These are phyloP conservation scores for Ophidiomyces ophidiicola DNA, from an alignment of 2,329 filamentous ascomycete species.

Conservation along the genomic window DNA sequence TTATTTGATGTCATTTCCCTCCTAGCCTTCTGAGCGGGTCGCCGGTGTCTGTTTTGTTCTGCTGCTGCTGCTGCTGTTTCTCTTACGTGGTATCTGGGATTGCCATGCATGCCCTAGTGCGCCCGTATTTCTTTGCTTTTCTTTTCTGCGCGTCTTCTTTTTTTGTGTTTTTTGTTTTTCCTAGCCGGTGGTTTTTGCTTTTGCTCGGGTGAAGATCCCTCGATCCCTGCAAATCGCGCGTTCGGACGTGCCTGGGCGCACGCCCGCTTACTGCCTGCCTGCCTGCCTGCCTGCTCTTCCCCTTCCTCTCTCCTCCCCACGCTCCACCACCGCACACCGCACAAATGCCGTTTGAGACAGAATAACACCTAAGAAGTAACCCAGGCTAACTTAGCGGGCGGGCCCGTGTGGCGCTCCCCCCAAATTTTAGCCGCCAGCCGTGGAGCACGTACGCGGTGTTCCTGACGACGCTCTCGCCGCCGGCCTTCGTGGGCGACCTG, in stretches of 20 bases:
- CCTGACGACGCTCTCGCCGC: slow-evolving; percentile 80
- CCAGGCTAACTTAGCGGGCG: slow-evolving; percentile 8
- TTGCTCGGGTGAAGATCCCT: slow-evolving; percentile 6
- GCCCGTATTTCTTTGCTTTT: slow-evolving; percentile 10
- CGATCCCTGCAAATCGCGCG: slow-evolving; percentile 3
- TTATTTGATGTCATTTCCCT: neutral
- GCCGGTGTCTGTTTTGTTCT: neutral
- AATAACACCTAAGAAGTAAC: too few species aligned
- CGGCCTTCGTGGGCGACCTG: slow-evolving; percentile 68
- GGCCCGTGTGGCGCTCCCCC: slow-evolving; percentile 15
- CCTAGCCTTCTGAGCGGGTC: neutral
- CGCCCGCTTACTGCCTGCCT: too few species aligned
- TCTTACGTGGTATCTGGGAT: slow-evolving; percentile 7
- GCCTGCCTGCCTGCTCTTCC: too few species aligned
- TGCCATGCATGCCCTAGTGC: slow-evolving; percentile 9
- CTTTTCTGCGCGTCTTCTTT: neutral
- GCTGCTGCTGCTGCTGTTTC: neutral
- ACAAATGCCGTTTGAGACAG: neutral
- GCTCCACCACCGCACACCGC: slow-evolving; percentile 6
- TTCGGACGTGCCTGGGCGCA: too few species aligned
- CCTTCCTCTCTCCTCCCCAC: too few species aligned
- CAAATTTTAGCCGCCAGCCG: slow-evolving; percentile 57
- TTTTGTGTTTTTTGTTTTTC: neutral
- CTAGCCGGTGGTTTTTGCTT: neutral
- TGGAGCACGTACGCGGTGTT: slow-evolving; percentile 93